These are phyloP conservation scores for Lathyrus tuberosus DNA, from an alignment of 306 rosid species.

Conservation along the genomic window DNA sequence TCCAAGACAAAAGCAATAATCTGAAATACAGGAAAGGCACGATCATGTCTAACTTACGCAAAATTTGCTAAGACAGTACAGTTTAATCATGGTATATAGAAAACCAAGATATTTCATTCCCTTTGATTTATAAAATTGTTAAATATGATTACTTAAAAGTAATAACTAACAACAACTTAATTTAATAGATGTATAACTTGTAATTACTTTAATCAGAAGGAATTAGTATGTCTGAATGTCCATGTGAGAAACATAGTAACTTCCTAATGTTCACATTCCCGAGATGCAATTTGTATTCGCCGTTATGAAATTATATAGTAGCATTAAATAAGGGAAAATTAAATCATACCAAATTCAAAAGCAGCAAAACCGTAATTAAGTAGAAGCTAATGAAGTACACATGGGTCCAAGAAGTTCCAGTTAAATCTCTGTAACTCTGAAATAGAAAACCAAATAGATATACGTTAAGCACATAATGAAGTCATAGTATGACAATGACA, in stretches of 20 bases:
- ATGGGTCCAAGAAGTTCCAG: constrained; percentile 77
- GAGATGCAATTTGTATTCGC: constrained; percentile 18
- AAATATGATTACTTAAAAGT: constrained; percentile 23
- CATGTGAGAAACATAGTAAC: constrained; percentile 16
- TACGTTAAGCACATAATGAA: constrained; percentile 21
- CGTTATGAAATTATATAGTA: background rate
- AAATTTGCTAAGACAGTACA: constrained; percentile 3
- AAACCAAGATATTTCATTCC: constrained; percentile 24
- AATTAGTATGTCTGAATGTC: constrained; percentile 10
- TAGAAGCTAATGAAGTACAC: constrained; percentile 86
- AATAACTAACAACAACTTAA: constrained; percentile 18
- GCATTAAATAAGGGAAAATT: constrained; percentile 23
- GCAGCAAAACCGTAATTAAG: constrained; percentile 79
- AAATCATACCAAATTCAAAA: constrained; percentile 79
- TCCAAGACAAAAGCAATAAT: constrained; percentile 96
- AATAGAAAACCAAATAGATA: constrained; percentile 43
- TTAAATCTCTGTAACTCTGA: constrained; percentile 86
- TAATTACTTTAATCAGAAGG: constrained; percentile 4
- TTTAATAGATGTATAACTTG: constrained; percentile 19
- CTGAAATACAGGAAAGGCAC: constrained; percentile 57
- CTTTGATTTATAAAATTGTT: constrained; percentile 14
- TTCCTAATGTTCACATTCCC: constrained; percentile 26
- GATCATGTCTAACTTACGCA: constrained; percentile 18
- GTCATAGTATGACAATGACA: constrained; percentile 27
- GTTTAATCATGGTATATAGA: constrained; percentile 13